Percentiles rank a stretch among this genome's conserved stretches.
Conservation (phyloP, 2,329 filamentous ascomycete genomes). For the Trichoderma gracile region DNA sequence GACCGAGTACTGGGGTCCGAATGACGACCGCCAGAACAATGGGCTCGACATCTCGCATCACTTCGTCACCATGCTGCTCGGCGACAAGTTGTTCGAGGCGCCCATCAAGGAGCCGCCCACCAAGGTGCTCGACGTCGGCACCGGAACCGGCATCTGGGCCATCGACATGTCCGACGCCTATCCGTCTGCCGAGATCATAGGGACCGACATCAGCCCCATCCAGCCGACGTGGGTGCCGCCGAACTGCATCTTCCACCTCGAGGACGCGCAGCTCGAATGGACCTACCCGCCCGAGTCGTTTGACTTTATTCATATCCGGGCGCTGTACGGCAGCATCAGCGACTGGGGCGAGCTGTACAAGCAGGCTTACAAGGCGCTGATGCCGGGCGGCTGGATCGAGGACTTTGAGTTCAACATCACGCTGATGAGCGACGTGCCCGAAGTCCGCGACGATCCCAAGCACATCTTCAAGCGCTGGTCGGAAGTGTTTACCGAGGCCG, state of each 20-base stretch:
- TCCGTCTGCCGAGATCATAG: constrained; percentile 41
- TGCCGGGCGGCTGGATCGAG: constrained; percentile 22
- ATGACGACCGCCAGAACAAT: constrained; percentile 43
- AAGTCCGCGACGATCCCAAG: constrained; percentile 30
- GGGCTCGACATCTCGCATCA: constrained; percentile 45
- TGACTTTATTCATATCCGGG: constrained; percentile 29
- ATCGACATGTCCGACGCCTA: constrained; percentile 45
- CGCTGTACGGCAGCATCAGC: constrained; percentile 19
- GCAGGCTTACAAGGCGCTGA: constrained; percentile 5
- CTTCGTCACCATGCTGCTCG: constrained; percentile 37
- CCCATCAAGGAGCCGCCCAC: constrained; percentile 42
- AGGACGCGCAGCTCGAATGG: constrained; percentile 62
- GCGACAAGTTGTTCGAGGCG: constrained; percentile 40
- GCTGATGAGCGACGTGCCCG: constrained; percentile 30
- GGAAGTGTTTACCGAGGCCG: constrained; percentile 31
- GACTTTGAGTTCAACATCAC: constrained; percentile 31
- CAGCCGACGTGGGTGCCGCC: constrained; percentile 53
- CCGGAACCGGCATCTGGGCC: constrained; percentile 51
- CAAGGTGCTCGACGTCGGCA: constrained; percentile 48
- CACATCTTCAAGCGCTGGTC: constrained; percentile 36
- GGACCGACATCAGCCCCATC: constrained; percentile 47
- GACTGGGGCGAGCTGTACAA: constrained; percentile 21
- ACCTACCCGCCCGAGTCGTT: constrained; percentile 28
- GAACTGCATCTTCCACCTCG: constrained; percentile 60
- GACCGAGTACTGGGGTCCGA: constrained; percentile 42